A percentile compares a stretch with the other conserved stretches of the same genome.
These are phyloP conservation scores for Paspalum notatum DNA, from an alignment of 176 grass and related monocot species.

Conservation along the genomic window DNA sequence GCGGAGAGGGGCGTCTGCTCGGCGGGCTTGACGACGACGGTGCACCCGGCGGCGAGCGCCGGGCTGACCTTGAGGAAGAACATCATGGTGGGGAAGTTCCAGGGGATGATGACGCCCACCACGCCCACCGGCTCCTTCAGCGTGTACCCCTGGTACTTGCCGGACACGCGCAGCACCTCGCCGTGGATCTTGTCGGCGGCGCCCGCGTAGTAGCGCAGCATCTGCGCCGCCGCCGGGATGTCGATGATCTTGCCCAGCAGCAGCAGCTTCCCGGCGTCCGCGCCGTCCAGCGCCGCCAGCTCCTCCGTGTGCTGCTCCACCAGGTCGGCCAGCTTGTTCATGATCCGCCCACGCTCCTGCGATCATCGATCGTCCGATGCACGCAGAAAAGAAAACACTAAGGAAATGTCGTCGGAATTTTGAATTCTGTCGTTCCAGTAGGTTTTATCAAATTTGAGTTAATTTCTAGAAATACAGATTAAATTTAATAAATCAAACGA, in stretches of 20 bases:
- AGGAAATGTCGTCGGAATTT: too few relatives aligned
- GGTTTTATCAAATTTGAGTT: too few relatives aligned
- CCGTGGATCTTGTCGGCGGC: conserved; percentile 97
- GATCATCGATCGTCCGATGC: too few relatives aligned
- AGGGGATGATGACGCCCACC: conserved; percentile 77
- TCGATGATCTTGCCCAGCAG: conserved; percentile 64
- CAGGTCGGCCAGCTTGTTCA: conserved; percentile 75
- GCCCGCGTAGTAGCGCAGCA: conserved; percentile 94
- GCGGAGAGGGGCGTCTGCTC: conserved; percentile 90
- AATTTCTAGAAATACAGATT: too few relatives aligned
- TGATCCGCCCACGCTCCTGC: conserved; percentile 72
- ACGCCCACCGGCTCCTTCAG: conserved; percentile 87
- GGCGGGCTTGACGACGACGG: conserved; percentile 85
- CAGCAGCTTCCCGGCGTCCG: conserved; percentile 82
- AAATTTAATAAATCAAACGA: neutral
- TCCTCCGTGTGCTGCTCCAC: conserved; percentile 74
- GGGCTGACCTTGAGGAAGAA: conserved; percentile 85
- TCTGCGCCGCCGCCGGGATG: conserved; percentile 42
- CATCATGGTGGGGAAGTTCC: conserved; percentile 89
- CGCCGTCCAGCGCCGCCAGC: conserved; percentile 66
- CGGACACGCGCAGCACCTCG: conserved; percentile 57
- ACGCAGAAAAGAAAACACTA: too few relatives aligned
- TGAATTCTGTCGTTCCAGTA: too few relatives aligned
- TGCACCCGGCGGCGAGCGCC: conserved; percentile 81
- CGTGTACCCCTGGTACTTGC: conserved; percentile 77